Percentiles rank a stretch among this genome's conserved stretches.
These are phyloP conservation scores for Barbarea vulgaris DNA, from an alignment of 345 rosid genomes.

Conservation along the genomic window DNA sequence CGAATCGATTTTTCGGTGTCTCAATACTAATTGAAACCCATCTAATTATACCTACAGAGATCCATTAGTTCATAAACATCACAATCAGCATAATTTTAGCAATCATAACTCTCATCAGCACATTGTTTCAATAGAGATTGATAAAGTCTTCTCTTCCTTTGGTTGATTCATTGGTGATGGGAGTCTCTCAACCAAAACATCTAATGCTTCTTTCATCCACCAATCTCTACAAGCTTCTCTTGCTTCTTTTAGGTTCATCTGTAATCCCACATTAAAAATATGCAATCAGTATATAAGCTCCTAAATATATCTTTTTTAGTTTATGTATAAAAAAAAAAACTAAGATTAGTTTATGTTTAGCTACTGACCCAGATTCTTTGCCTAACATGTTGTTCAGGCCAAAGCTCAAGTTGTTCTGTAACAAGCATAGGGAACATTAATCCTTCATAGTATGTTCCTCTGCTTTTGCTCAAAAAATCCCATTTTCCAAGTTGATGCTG, in stretches of 20 bases:
- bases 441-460: constrained; percentile 88
- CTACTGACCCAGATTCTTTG: constrained; percentile 71
- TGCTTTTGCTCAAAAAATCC: constrained; percentile 79
- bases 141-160: constrained; percentile 33
- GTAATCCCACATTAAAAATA: background rate
- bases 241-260: constrained; percentile 70
- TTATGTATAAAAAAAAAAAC: background rate
- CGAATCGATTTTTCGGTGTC: background rate
- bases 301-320: too few species aligned
- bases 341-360: background rate
- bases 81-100: constrained; percentile 18
- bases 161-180: constrained; percentile 34
- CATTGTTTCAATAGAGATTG: constrained; percentile 43
- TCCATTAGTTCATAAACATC: constrained; percentile 30
- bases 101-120: constrained; percentile 29
- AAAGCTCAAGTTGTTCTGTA: constrained; percentile 74
- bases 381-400: constrained; percentile 77
- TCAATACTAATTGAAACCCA: constrained; percentile 34
- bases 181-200: constrained; percentile 59
- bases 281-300: background rate
- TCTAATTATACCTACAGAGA: constrained; percentile 35
- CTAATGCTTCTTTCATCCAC: constrained; percentile 98
- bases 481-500: constrained; percentile 82
- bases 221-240: constrained; percentile 82
- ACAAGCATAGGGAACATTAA: constrained; percentile 91